These are phyloP conservation scores for Gracilaria gracilis DNA, from an alignment of 23 red algal genomes.

Conservation along the genomic window DNA sequence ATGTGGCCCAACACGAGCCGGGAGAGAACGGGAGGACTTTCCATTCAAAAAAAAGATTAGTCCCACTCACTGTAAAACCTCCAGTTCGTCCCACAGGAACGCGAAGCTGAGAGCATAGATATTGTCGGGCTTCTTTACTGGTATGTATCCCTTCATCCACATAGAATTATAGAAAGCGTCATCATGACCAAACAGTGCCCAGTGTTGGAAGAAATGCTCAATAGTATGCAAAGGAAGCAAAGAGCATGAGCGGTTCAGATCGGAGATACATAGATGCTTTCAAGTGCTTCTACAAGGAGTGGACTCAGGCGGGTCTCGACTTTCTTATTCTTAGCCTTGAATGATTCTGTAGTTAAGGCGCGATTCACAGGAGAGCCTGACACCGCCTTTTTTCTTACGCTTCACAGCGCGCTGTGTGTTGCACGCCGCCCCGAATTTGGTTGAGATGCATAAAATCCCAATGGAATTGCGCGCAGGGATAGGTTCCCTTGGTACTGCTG, in stretches of 20 bases:
- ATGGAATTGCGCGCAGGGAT: neutral
- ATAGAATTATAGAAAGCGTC: neutral
- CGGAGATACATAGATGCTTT: too few relatives aligned
- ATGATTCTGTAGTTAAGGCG: too few relatives aligned
- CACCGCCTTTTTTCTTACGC: too few relatives aligned
- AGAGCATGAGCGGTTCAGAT: neutral
- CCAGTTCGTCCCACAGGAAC: neutral
- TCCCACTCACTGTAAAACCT: neutral
- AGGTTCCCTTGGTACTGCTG: neutral
- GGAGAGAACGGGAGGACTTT: neutral
- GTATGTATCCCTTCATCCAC: neutral
- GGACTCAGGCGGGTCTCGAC: too few relatives aligned
- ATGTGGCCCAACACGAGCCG: neutral
- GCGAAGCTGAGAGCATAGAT: neutral
- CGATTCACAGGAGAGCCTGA: neutral
- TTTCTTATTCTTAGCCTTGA: too few relatives aligned
- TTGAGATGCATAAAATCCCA: conserved; percentile 11
- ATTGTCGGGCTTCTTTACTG: neutral
- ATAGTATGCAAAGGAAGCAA: neutral
- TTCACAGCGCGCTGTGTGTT: too few relatives aligned
- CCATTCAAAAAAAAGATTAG: neutral
- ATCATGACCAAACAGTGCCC: neutral
- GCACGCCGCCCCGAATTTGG: neutral
- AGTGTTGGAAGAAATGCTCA: neutral
- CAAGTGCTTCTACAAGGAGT: too few relatives aligned